Conservation (phyloP, 2,329 filamentous ascomycete species). For the Xylaria sp. region DNA sequence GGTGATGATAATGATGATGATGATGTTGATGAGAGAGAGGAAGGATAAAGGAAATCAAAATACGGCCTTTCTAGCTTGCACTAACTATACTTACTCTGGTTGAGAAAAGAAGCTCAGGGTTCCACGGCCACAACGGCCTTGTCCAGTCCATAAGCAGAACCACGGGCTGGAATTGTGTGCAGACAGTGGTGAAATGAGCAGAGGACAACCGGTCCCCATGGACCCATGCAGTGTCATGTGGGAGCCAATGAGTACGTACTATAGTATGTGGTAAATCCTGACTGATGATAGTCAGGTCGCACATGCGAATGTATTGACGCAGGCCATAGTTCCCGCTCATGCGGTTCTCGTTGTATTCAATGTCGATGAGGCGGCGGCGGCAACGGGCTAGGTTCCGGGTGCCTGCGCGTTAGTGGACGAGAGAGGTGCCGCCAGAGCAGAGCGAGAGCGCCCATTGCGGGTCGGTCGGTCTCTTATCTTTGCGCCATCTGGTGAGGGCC, state of each 20-base stretch:
- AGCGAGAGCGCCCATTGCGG: slow-evolving; percentile 25
- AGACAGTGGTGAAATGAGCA: slow-evolving; percentile 13
- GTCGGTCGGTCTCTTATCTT: slow-evolving; percentile 37
- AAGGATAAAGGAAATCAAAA: background rate
- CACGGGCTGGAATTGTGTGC: slow-evolving; percentile 16
- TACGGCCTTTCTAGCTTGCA: background rate
- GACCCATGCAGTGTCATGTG: slow-evolving; percentile 10
- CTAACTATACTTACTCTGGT: background rate
- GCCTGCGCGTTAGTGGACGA: slow-evolving; percentile 17
- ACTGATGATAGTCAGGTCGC: slow-evolving; percentile 24
- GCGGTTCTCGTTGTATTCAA: slow-evolving; percentile 20
- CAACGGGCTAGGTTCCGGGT: slow-evolving; percentile 31
- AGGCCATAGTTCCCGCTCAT: slow-evolving; percentile 19
- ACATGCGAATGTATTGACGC: slow-evolving; percentile 12
- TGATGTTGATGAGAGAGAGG: background rate
- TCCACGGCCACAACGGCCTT: slow-evolving; percentile 18
- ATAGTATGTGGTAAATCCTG: slow-evolving; percentile 9
- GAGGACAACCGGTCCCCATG: background rate
- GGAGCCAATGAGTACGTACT: slow-evolving; percentile 15
- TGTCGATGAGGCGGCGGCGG: slow-evolving; percentile 30
- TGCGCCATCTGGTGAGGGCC: slow-evolving; percentile 32
- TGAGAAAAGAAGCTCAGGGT: background rate
- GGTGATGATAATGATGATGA: background rate
- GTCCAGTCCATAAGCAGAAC: background rate
- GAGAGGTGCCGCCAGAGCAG: slow-evolving; percentile 24